Evolutionary conservation across 129 eudicot species (phyloP).

Genomic region (Escallonia rubra): DNA sequence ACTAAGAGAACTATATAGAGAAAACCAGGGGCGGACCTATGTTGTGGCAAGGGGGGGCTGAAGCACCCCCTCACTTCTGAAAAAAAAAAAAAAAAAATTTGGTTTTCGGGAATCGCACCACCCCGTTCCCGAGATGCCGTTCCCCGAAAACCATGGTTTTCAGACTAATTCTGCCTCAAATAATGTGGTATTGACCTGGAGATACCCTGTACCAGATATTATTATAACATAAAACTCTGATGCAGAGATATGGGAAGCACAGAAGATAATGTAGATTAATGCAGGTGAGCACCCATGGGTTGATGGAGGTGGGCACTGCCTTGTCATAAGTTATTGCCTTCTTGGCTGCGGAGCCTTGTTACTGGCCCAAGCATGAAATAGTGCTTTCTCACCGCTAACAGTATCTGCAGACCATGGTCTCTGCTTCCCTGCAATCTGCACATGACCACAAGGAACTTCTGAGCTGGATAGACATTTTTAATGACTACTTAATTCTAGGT

Average conservation of each 20-base stretch:
- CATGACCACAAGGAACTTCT: constrained; percentile 27
- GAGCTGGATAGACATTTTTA: neutral
- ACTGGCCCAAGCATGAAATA: constrained; percentile 15
- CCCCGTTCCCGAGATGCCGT: too few species aligned
- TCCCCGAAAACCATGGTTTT: constrained; percentile 19
- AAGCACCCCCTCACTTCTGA: too few species aligned
- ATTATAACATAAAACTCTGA: neutral
- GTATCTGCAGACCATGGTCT: constrained; percentile 4
- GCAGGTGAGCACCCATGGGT: constrained; percentile 27
- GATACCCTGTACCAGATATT: neutral
- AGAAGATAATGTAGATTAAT: constrained; percentile 28
- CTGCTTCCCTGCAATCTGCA: constrained; percentile 34
- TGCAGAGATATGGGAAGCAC: constrained; percentile 26
- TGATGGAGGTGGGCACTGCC: constrained; percentile 17
- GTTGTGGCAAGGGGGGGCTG: too few species aligned
- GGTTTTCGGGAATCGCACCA: too few species aligned
- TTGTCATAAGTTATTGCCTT: constrained; percentile 17
- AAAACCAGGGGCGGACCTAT: too few species aligned
- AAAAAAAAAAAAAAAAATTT: too few species aligned
- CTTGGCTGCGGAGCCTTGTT: constrained; percentile 24
- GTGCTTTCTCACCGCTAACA: constrained; percentile 9
- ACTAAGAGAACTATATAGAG: neutral
- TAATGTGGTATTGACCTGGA: constrained; percentile 9
- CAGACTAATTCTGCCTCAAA: neutral
- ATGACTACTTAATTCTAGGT: constrained; percentile 1